Evolutionary conservation across 2,329 filamentous ascomycete genomes (phyloP), one percentile per base, ranked within the genome.

Genomic region (Colletotrichum shisoi): DNA sequence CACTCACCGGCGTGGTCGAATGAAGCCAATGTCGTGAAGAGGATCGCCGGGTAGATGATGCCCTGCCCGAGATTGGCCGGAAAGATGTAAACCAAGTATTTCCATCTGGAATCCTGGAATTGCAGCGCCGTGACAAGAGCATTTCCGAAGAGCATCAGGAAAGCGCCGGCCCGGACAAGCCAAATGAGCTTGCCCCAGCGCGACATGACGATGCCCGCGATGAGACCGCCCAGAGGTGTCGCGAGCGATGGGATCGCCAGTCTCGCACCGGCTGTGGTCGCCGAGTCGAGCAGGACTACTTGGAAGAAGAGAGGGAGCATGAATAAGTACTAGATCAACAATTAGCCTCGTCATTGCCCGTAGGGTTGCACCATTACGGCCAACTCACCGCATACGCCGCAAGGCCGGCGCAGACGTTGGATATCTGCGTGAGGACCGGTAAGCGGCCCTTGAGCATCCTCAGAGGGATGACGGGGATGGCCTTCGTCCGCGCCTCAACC

Each of bases 241-340:
- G 85, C 87, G 11, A 91, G 72, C 0, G 87, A 89, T 1, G 89
- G 86, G 1, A 88, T 84, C 0, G 87, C 84, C 7, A 92, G 83
- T 1, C 89, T 84, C 6, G 87, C 82, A 0, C 89, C 89, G 0
- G 89, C 89, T 15, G 82, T 81, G 0, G 88, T 87, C 0, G 89
- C 85, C 0, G 86, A 86, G 67, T 91, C 88, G 2, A 86, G 77
- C 3, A 89, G 81, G 7, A 91, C 87, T 0, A 86, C 86, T 71
- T 91, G 88, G 73, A 91, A 92, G 77, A 89, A 91, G 5, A 92
- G 78, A 0, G 90, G 90, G 0, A 89, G 82, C 72, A 89, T 89
- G 78, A 92, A 91, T 17, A 91, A 79, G 70, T 91, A 86, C 82
- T 85, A 9, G 49, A 12, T 13, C 2, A 13, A 5, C 21, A 13